These are phyloP conservation scores for Glebionis coronaria DNA, from an alignment of 129 eudicot species.

Conservation along the genomic window DNA sequence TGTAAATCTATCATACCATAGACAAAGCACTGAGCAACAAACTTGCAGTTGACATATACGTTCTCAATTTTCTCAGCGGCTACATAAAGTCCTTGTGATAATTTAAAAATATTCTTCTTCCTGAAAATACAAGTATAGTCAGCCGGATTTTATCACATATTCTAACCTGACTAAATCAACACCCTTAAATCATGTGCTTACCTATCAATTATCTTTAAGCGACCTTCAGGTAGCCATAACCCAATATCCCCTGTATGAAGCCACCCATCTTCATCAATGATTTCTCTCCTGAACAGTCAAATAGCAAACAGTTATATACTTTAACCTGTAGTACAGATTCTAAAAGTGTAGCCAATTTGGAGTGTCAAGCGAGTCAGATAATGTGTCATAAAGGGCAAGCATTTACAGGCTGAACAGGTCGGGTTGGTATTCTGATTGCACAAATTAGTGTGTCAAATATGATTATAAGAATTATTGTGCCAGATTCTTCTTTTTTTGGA, in stretches of 20 bases:
- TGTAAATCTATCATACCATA: not conserved
- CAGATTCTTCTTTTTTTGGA: too few species aligned
- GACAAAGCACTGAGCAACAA: slow-evolving; percentile 52
- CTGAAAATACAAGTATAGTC: not conserved
- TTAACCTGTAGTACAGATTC: not conserved
- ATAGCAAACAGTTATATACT: too few species aligned
- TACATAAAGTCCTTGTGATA: slow-evolving; percentile 61
- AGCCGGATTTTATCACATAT: not conserved
- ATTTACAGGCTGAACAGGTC: too few species aligned
- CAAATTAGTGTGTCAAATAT: too few species aligned
- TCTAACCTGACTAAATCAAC: not conserved
- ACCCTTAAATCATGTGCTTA: slow-evolving; percentile 5
- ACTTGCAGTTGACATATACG: slow-evolving; percentile 55
- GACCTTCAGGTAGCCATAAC: slow-evolving; percentile 54
- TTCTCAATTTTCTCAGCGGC: slow-evolving; percentile 70
- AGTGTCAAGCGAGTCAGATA: too few species aligned
- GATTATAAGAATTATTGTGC: too few species aligned
- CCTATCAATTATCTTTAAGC: slow-evolving; percentile 63
- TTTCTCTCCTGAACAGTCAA: not conserved
- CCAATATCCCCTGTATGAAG: not conserved
- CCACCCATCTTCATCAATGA: not conserved
- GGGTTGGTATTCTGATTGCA: too few species aligned
- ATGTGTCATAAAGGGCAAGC: too few species aligned
- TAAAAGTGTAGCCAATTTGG: too few species aligned
- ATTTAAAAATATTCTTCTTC: slow-evolving; percentile 14